Conservation (phyloP, 768 basidiomycete genomes). For the Suillus subluteus region DNA sequence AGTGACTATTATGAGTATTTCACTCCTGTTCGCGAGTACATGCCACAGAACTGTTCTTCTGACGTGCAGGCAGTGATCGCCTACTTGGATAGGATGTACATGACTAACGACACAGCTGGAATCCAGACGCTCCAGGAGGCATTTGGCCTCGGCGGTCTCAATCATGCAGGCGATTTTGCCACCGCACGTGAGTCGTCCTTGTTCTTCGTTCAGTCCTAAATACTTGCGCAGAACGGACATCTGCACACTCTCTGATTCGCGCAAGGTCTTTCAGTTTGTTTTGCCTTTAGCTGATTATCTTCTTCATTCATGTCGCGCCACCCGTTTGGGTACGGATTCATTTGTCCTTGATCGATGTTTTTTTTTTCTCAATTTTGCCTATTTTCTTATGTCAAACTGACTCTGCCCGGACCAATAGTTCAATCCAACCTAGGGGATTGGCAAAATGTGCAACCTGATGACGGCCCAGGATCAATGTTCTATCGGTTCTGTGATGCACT, state of each 20-base stretch:
- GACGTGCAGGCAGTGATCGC: slow-evolving; percentile 68
- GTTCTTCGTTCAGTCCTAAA: neutral
- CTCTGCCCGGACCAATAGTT: slow-evolving; percentile 26
- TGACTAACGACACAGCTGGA: slow-evolving; percentile 42
- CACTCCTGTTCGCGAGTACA: slow-evolving; percentile 67
- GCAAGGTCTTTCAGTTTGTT: neutral
- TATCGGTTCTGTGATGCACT: slow-evolving; percentile 45
- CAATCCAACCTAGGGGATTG: slow-evolving; percentile 56
- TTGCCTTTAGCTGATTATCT: neutral
- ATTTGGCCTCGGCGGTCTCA: slow-evolving; percentile 60
- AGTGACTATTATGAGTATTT: slow-evolving; percentile 48
- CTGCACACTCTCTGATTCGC: neutral
- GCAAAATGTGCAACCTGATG: slow-evolving; percentile 59
- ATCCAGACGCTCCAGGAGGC: slow-evolving; percentile 57
- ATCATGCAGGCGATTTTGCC: slow-evolving; percentile 72
- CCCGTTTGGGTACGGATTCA: neutral
- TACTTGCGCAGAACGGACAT: neutral
- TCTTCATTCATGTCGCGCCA: neutral
- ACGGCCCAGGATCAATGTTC: slow-evolving; percentile 42
- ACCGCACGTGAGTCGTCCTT: slow-evolving; percentile 46
- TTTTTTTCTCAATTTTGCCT: neutral
- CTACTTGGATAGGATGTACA: slow-evolving; percentile 62
- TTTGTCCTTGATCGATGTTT: neutral
- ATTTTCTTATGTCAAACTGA: neutral
- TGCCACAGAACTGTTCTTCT: slow-evolving; percentile 75